A percentile compares a stretch with the other conserved stretches of the same genome.
Evolutionary conservation across 2,329 filamentous ascomycete species (phyloP).

Genomic region (Periconia sp.): DNA sequence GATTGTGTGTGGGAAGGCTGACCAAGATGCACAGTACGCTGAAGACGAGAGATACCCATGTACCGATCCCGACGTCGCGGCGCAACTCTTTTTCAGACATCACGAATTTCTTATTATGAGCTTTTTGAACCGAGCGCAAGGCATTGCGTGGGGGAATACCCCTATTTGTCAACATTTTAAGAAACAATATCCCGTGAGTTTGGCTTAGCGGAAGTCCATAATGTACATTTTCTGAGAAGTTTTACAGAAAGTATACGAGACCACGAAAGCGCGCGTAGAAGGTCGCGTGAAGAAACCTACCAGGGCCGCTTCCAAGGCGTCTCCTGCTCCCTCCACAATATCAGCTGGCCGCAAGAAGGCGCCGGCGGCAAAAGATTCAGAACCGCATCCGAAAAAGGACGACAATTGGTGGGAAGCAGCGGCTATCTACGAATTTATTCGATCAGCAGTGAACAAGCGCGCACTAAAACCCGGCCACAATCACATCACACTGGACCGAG

Average conservation of each 20-base stretch:
- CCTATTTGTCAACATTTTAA: slow-evolving; percentile 47
- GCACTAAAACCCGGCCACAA: slow-evolving; percentile 28
- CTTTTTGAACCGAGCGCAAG: slow-evolving; percentile 49
- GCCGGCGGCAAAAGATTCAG: slow-evolving; percentile 8
- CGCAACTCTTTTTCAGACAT: slow-evolving; percentile 37
- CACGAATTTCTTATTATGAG: slow-evolving; percentile 48
- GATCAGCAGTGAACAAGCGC: slow-evolving; percentile 39
- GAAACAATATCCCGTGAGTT: slow-evolving; percentile 38
- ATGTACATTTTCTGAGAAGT: slow-evolving; percentile 9
- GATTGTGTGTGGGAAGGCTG: slow-evolving; percentile 6
- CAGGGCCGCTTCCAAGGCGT: slow-evolving; percentile 8
- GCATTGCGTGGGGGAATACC: slow-evolving; percentile 47
- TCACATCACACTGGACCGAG: slow-evolving; percentile 35
- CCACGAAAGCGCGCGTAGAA: slow-evolving; percentile 31
- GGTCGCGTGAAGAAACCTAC: slow-evolving; percentile 25
- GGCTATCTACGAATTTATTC: slow-evolving; percentile 44
- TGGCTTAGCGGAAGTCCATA: background rate
- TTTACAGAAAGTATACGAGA: slow-evolving; percentile 31
- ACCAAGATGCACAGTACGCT: slow-evolving; percentile 30
- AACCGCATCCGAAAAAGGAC: slow-evolving; percentile 39
- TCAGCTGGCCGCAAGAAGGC: slow-evolving; percentile 10
- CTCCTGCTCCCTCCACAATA: slow-evolving; percentile 9
- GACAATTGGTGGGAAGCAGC: slow-evolving; percentile 44
- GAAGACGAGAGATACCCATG: slow-evolving; percentile 35
- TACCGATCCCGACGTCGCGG: slow-evolving; percentile 24